phyloP scores from a whole-genome alignment of 192 early-diverging fungal species.

The Backusella tarrabulga region DNA sequence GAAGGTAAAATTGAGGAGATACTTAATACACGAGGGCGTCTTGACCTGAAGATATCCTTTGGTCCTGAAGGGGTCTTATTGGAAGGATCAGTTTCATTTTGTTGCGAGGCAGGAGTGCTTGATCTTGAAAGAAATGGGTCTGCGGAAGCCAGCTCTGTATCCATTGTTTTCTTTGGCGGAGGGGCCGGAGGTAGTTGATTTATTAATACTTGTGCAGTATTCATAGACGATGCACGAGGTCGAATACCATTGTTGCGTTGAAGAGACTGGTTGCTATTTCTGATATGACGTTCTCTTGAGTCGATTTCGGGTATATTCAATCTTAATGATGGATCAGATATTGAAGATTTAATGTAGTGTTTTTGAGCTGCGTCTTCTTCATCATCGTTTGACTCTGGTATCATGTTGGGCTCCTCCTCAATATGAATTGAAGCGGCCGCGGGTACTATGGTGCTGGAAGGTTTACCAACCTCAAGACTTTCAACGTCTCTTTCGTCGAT shows the following conservation, averaged over 20 bases:
- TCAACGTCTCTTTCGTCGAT: background rate
- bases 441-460: background rate
- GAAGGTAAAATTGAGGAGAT: slow-evolving; percentile 27
- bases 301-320: slow-evolving; percentile 18
- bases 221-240: slow-evolving; percentile 13
- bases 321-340: background rate
- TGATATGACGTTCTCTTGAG: background rate
- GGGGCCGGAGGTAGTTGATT: background rate
- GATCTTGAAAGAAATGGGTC: slow-evolving; percentile 13
- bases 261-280: background rate
- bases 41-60: background rate
- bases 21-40: slow-evolving; percentile 35
- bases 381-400: background rate
- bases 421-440: background rate
- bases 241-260: background rate
- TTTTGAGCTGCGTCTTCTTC: background rate
- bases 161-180: background rate
- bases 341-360: background rate
- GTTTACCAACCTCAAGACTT: background rate
- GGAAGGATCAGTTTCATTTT: slow-evolving; percentile 12
- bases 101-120: background rate
- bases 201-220: background rate
- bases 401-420: background rate
- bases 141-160: background rate
- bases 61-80: background rate